Conservation (phyloP, 164 flowering plant species). For the Piper longum region DNA sequence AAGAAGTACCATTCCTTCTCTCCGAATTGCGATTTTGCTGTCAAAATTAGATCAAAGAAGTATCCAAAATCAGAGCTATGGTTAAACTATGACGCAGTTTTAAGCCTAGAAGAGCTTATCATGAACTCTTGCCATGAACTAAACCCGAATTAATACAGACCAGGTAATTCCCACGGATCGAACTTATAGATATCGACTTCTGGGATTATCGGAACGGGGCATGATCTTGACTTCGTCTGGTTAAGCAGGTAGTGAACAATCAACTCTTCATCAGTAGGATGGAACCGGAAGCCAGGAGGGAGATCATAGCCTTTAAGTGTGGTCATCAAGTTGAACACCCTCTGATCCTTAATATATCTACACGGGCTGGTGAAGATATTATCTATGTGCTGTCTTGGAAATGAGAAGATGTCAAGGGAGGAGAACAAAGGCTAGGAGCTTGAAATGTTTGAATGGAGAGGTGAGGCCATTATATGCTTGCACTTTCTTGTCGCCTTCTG, state of each 20-base stretch:
- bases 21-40: conserved; percentile 5
- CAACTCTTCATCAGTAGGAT: conserved; percentile 74
- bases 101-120: too few species aligned
- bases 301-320: conserved; percentile 22
- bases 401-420: not conserved
- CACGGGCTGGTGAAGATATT: not conserved
- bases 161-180: conserved; percentile 89
- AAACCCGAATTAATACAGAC: conserved; percentile 18
- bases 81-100: too few species aligned
- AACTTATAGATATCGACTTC: conserved; percentile 84
- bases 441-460: conserved; percentile 55
- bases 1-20: not conserved
- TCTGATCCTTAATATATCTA: not conserved
- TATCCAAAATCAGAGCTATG: too few species aligned
- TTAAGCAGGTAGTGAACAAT: conserved; percentile 56
- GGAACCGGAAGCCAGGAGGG: conserved; percentile 87
- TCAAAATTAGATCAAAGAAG: not conserved
- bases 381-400: not conserved
- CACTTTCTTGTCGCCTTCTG: conserved; percentile 27
- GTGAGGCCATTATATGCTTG: conserved; percentile 24
- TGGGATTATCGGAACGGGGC: conserved; percentile 63
- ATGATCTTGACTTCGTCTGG: conserved; percentile 45
- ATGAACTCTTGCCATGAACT: too few species aligned
- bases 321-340: conserved; percentile 9
- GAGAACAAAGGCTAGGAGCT: conserved; percentile 16